These are phyloP conservation scores for Penicillium aurantiogriseum DNA, from an alignment of 2,329 filamentous ascomycete genomes.

Conservation along the genomic window DNA sequence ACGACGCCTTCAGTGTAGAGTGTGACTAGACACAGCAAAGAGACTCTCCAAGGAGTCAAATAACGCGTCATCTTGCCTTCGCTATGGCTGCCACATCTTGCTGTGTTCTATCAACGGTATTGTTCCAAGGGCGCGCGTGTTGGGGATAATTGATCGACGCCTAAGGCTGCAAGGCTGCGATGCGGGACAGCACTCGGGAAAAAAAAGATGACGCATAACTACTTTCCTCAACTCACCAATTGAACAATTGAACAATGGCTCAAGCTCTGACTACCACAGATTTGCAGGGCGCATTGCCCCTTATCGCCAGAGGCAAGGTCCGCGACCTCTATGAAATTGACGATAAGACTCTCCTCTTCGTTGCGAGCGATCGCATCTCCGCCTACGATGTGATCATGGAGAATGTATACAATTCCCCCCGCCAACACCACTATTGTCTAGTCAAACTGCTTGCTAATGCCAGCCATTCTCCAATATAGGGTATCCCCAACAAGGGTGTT, in stretches of 20 bases:
- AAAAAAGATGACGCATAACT: slow-evolving; percentile 22
- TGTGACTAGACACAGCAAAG: slow-evolving; percentile 74
- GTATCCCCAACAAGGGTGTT: slow-evolving; percentile 65
- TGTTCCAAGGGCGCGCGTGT: slow-evolving; percentile 14
- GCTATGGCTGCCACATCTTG: slow-evolving; percentile 15
- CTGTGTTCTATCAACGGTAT: slow-evolving; percentile 3
- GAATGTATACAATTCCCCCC: slow-evolving; percentile 61
- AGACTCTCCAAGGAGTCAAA: slow-evolving; percentile 84
- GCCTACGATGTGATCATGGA: slow-evolving; percentile 90
- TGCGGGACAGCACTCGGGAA: slow-evolving; percentile 23
- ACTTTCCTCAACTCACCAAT: slow-evolving; percentile 9
- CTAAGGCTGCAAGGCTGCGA: slow-evolving; percentile 20
- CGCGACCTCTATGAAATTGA: slow-evolving; percentile 76
- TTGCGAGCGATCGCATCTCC: slow-evolving; percentile 86
- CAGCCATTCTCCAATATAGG: slow-evolving; percentile 42
- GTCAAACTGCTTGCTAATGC: slow-evolving; percentile 22
- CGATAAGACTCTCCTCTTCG: slow-evolving; percentile 71
- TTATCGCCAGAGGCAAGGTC: slow-evolving; percentile 68
- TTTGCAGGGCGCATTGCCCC: slow-evolving; percentile 45
- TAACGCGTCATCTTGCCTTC: slow-evolving; percentile 66
- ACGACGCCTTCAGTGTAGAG: slow-evolving; percentile 74
- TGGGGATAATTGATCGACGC: slow-evolving; percentile 15
- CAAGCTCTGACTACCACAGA: slow-evolving; percentile 43
- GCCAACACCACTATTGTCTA: background rate
- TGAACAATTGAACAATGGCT: slow-evolving; percentile 31